Conservation (phyloP, 306 rosid species). For the Cicer pinnatifidum region DNA sequence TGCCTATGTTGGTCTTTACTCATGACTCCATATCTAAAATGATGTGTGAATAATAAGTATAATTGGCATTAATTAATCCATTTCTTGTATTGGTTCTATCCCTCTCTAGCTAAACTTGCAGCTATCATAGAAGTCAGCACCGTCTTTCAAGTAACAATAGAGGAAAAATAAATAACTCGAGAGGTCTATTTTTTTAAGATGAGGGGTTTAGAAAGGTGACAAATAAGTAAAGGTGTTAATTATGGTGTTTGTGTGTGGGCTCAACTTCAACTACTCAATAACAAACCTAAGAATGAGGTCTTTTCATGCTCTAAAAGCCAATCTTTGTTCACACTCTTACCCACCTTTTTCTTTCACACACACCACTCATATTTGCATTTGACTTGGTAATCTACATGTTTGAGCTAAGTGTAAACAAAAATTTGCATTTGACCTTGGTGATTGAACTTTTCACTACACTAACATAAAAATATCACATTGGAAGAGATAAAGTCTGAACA, state of each 20-base stretch:
- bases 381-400: not conserved
- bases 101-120: slow-evolving; percentile 20
- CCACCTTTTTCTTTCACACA: slow-evolving; percentile 28
- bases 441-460: not conserved
- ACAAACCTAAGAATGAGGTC: slow-evolving; percentile 37
- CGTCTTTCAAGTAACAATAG: slow-evolving; percentile 22
- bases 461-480: not conserved
- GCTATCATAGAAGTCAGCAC: slow-evolving; percentile 40
- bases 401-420: not conserved
- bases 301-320: slow-evolving; percentile 39
- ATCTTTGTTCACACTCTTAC: slow-evolving; percentile 48
- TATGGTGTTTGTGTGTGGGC: slow-evolving; percentile 26
- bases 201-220: slow-evolving; percentile 36
- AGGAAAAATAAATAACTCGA: not conserved
- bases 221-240: slow-evolving; percentile 36
- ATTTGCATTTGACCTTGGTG: not conserved
- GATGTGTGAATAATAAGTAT: slow-evolving; percentile 33
- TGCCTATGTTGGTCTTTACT: slow-evolving; percentile 41
- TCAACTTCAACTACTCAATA: slow-evolving; percentile 50
- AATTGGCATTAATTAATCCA: slow-evolving; percentile 36
- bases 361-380: slow-evolving; percentile 4
- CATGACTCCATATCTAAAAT: slow-evolving; percentile 33
- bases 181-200: slow-evolving; percentile 1
- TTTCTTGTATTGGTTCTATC: slow-evolving; percentile 25
- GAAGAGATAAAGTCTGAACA: too few relatives aligned